Percentiles rank a stretch among this genome's conserved stretches.
These are phyloP conservation scores for Nakaseomyces uthaithaninus DNA, from an alignment of 1,139 yeast species.

Conservation along the genomic window DNA sequence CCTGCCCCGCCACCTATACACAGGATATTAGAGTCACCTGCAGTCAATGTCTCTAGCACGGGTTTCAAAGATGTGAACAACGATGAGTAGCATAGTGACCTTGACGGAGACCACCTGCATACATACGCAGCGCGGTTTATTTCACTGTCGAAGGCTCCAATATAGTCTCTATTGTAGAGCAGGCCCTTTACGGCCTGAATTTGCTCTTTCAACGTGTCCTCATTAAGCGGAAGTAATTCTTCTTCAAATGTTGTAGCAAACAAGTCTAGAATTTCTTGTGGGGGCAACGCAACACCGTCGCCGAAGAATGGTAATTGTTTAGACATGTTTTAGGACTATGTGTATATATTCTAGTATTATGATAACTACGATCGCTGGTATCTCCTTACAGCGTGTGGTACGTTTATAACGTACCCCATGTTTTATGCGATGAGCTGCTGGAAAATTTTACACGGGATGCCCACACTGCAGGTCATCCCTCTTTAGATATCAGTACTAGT, in stretches of 20 bases:
- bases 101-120: constrained; percentile 77
- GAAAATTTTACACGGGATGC: too few species aligned
- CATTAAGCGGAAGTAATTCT: constrained; percentile 33
- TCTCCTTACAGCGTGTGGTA: too few species aligned
- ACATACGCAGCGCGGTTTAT: constrained; percentile 69
- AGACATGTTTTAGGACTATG: too few species aligned
- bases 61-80: constrained; percentile 44
- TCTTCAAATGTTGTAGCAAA: constrained; percentile 42
- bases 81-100: constrained; percentile 67
- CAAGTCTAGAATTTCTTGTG: constrained; percentile 41
- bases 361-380: too few species aligned
- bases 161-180: constrained; percentile 61
- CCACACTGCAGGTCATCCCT: too few species aligned
- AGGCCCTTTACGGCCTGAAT: constrained; percentile 66
- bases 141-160: constrained; percentile 56
- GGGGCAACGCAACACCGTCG: constrained; percentile 25
- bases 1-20: constrained; percentile 89
- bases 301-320: constrained; percentile 22
- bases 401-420: too few species aligned
- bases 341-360: too few species aligned
- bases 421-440: too few species aligned
- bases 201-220: constrained; percentile 28
- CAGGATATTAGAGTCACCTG: constrained; percentile 35
- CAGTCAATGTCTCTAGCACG: constrained; percentile 19
- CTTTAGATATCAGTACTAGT: too few species aligned